A percentile compares a stretch with the other conserved stretches of the same genome.
phyloP scores from a whole-genome alignment of 768 basidiomycete species.

The Lyophyllum decastes region DNA sequence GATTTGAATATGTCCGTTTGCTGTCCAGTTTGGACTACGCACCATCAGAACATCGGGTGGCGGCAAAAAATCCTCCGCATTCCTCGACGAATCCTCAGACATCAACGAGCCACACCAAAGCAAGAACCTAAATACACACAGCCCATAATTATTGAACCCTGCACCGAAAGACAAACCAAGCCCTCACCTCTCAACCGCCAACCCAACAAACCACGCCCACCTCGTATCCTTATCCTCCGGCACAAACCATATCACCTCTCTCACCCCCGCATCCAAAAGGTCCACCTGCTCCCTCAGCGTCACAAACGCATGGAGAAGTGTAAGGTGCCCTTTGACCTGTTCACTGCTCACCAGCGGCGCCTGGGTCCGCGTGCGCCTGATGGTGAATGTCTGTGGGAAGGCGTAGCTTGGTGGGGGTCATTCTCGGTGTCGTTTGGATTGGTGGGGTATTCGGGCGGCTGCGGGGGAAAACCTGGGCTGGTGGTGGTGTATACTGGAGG shows the following conservation, averaged over 20 bases:
- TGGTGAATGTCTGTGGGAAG: conserved; percentile 4
- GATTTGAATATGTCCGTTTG: not conserved
- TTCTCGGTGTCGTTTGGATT: not conserved
- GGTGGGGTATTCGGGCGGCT: not conserved
- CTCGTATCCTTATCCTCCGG: conserved; percentile 12
- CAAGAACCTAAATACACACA: conserved; percentile 16
- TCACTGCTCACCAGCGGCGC: conserved; percentile 8
- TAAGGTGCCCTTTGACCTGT: conserved; percentile 14
- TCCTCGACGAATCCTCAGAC: not conserved
- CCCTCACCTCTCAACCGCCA: conserved; percentile 16
- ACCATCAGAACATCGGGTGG: conserved; percentile 20
- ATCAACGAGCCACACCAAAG: conserved; percentile 14
- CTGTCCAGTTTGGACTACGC: not conserved
- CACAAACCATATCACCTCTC: not conserved
- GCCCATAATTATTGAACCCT: not conserved
- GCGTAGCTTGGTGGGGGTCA: conserved; percentile 8
- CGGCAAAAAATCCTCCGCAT: conserved; percentile 12
- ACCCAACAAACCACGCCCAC: conserved; percentile 17
- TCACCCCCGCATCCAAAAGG: not conserved
- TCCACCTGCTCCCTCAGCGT: conserved; percentile 8
- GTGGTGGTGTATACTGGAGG: not conserved
- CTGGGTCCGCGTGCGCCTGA: not conserved
- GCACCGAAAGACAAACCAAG: no score
- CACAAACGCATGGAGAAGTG: conserved; percentile 12
- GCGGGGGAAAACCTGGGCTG: no score